Evolutionary conservation across 192 early-diverging fungal species (phyloP), one percentile per base, ranked within the genome.

Genomic region (Chytriomyces hyalinus): DNA sequence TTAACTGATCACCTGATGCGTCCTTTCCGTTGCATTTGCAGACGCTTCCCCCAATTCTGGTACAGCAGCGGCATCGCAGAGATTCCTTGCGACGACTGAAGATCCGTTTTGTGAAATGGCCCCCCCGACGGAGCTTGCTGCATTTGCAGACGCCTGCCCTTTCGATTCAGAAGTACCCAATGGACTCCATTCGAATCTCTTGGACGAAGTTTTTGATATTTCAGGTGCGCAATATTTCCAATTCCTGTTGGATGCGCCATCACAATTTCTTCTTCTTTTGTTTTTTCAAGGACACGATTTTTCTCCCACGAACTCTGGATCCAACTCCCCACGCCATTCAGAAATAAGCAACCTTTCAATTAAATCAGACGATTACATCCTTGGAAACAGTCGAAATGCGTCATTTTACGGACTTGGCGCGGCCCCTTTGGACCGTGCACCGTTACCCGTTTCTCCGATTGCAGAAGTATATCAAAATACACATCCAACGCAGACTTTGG

Each of bases 181-280:
- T n/a, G 28, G 20, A 64, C 17, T 13, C 26, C 17, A 26, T 13
- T 20, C 49, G 49, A 70, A 70, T 51, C n/a, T 70, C 1, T 28
- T 70, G 22, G 68, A 70, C 50, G 68, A 70, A 51, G 53, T 45
- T 7, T 70, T 70, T 70, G 68, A 70, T 57, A 70, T 70, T 53
- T 70, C 68, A 13, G 68, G 68, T 70, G 6, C 7, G 66, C 17
- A 17, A 22, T 13, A 13, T 10, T 9, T 10, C 11, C 2, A 22
- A 10, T 6, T 3, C 6, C 10, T 28, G n/a, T 64, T 17, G 49
- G 49, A 15, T 28, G 49, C 5, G n/a, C 66, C 13, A 13, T 17
- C 66, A 47, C 7, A 15, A 13, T 13, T 24, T 20, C 15, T 47
- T 47, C 1, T 67, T n/a, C 15, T 6, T 47, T 46, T 5, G 9